Conservation (phyloP, 2,329 filamentous ascomycete species). For the Sporothrix globosa region DNA sequence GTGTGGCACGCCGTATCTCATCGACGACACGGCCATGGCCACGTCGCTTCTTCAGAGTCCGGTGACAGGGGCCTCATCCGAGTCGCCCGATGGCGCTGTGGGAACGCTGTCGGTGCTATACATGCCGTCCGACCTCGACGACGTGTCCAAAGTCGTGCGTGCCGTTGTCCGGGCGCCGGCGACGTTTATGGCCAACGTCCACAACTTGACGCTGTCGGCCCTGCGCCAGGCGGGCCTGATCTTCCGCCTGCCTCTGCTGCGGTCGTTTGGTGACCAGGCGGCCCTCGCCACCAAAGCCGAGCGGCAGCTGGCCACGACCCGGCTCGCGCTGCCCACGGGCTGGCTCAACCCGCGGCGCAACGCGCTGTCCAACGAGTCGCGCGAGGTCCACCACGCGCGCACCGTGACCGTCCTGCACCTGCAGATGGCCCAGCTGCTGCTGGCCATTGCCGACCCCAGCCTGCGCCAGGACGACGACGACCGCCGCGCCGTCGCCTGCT, state of each 20-base stretch:
- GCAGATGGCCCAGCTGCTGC: background rate
- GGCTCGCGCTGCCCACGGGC: constrained; percentile 3
- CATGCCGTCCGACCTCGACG: background rate
- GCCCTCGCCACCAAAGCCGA: background rate
- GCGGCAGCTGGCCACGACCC: background rate
- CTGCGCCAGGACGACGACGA: background rate
- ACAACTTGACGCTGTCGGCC: constrained; percentile 11
- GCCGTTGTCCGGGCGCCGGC: background rate
- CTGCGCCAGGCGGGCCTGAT: constrained; percentile 6
- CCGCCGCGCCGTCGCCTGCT: background rate
- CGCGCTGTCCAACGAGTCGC: constrained; percentile 3
- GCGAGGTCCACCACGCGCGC: background rate
- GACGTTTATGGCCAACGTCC: background rate
- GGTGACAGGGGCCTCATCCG: background rate
- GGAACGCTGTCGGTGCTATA: background rate
- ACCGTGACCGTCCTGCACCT: background rate
- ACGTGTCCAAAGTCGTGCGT: background rate
- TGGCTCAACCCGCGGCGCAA: constrained; percentile 9
- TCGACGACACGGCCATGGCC: background rate
- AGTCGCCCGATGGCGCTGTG: background rate
- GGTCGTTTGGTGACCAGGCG: background rate
- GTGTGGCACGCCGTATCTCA: constrained; percentile 15
- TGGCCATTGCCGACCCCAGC: background rate
- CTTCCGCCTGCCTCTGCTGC: background rate
- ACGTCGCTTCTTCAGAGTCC: background rate